Base-by-base conservation (phyloP, 345 rosid species). In the Lagerstroemia speciosa region DNA sequence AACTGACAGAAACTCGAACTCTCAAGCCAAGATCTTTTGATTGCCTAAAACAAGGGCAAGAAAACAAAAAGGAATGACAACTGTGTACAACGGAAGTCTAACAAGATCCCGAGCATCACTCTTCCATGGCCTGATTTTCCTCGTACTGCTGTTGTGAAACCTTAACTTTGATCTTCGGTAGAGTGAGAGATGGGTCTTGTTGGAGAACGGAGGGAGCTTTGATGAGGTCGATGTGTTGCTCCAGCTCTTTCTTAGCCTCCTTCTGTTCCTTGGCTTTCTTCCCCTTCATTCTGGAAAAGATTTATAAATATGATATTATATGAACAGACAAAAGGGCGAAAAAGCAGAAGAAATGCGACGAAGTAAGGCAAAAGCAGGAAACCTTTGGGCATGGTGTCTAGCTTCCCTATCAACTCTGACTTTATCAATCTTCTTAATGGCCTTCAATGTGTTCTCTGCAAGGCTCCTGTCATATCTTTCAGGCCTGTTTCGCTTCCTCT, bases 401-500 rank as follows among this genome's bases (percentile, higher is more conserved):
- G 66, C 75, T 62, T 64, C 81, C 84, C 99, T 85, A 0, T 65
- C 76, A 6, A 67, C 71, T 80, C 90, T 87, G 71, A 95, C 84
- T 81, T 90, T 86, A 63, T 71, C 90, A n/a, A 95, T 92, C 87
- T 79, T 92, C 93, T 89, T 87, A 33, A 95, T 95, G 72, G 94
- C 99, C 78, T 60, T 72, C n/a, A 90, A 74, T 11, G 96, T 92
- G 43, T 82, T 77, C 80, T 83, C 89, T 1, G 89, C 79, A 32
- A 88, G 69, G 78, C 79, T 95, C 74, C 99, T 86, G 76, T 95
- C 96, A 41, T 90, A 92, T 79, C 99, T 88, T 83, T 90, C 98
- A 5, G 98, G 97, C 82, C 94, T 85, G 78, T 95, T 95, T 55
- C 98, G 83, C 83, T 88, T 91, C 82, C 93, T 90, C 83, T 95